Conservation (phyloP, 352 stramenopile genomes). For the Globisporangium barbulae region DNA sequence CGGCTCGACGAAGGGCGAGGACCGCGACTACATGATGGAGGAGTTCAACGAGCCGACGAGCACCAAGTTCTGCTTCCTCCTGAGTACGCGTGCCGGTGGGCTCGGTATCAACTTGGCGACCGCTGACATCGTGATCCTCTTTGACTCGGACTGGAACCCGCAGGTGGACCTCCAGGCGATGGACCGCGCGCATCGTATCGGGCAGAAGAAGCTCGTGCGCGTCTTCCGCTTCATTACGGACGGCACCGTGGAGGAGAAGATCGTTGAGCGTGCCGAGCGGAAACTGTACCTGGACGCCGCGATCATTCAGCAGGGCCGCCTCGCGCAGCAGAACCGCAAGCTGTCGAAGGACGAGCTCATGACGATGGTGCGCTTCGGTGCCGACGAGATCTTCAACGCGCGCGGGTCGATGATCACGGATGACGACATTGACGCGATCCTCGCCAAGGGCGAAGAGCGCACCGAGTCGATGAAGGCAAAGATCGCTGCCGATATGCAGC, state of each 20-base stretch:
- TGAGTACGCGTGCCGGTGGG: conserved; percentile 95
- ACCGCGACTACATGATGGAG: conserved; percentile 93
- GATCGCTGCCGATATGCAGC: conserved; percentile 90
- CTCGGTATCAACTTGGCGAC: conserved; percentile 99
- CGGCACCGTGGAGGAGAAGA: conserved; percentile 98
- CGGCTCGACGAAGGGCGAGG: conserved; percentile 81
- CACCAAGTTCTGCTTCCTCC: conserved; percentile 97
- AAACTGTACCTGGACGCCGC: conserved; percentile 99
- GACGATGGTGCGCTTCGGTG: conserved; percentile 93
- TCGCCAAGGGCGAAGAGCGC: conserved; percentile 89
- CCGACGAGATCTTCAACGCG: conserved; percentile 88
- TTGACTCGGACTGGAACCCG: conserved; percentile 98
- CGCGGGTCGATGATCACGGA: conserved; percentile 89
- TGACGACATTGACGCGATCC: conserved; percentile 91
- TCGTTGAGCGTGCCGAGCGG: conserved; percentile 96
- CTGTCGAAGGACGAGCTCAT: conserved; percentile 97
- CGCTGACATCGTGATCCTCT: conserved; percentile 98
- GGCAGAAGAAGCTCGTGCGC: conserved; percentile 97
- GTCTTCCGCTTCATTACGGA: conserved; percentile 99
- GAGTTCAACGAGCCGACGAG: conserved; percentile 97
- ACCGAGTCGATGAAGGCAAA: conserved; percentile 88
- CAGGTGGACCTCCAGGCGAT: conserved; percentile 98
- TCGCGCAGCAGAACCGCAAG: conserved; percentile 92
- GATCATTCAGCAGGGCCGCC: conserved; percentile 98
- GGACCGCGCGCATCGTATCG: conserved; percentile 97